Evolutionary conservation across 345 rosid species (phyloP).

Genomic region (Eucalyptus victrix): DNA sequence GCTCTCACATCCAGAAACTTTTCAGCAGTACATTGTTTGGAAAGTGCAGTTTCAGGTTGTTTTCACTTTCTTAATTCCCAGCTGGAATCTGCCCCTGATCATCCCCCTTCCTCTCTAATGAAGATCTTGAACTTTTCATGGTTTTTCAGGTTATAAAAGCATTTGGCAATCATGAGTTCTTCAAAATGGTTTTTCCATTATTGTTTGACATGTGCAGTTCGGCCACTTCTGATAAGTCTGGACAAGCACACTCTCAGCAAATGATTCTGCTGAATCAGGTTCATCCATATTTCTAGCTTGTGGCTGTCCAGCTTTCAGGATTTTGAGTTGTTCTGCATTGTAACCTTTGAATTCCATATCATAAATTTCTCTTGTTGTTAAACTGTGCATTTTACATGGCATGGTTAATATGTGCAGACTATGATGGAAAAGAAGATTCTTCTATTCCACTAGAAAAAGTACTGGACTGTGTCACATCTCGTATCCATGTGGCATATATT

Average conservation of each 20-base stretch:
- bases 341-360: no score
- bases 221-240: constrained; percentile 20
- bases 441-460: constrained; percentile 48
- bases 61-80: neutral
- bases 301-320: no score
- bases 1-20: neutral
- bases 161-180: constrained; percentile 51
- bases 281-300: no score
- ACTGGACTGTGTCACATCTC: no score
- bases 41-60: neutral
- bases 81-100: neutral
- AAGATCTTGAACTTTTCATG: neutral
- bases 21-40: neutral
- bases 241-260: neutral
- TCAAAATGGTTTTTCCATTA: constrained; percentile 50
- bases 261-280: no score
- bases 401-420: constrained; percentile 21
- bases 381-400: neutral
- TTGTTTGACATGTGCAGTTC: constrained; percentile 54
- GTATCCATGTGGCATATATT: no score
- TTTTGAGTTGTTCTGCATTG: no score
- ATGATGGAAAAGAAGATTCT: constrained; percentile 33
- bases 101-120: neutral
- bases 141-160: constrained; percentile 58
- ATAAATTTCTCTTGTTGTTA: neutral